Percentiles rank a stretch among this genome's conserved stretches.
These are phyloP conservation scores for Rhizopus arrhizus DNA, from an alignment of 371 early-diverging fungal species.

Conservation along the genomic window DNA sequence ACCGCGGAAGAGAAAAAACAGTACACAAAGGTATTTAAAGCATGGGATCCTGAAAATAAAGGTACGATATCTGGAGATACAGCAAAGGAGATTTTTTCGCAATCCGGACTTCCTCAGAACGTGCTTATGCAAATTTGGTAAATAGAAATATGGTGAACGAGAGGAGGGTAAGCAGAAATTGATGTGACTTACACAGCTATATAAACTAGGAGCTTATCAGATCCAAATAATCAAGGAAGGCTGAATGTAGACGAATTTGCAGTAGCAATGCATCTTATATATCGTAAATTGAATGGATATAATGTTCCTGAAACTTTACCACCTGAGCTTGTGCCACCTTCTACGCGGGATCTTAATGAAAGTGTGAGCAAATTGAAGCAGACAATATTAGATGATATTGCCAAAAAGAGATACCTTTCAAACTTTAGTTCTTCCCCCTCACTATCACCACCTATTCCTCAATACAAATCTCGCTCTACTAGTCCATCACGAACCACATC, in stretches of 20 bases:
- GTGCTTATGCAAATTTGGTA: conserved; percentile 88
- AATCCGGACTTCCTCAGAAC: conserved; percentile 78
- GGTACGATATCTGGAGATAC: conserved; percentile 81
- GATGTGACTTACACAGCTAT: not conserved
- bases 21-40: conserved; percentile 82
- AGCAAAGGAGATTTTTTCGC: conserved; percentile 82
- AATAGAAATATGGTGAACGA: not conserved
- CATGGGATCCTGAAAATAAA: conserved; percentile 81
- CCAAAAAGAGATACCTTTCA: conserved; percentile 38
- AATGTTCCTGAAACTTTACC: conserved; percentile 82
- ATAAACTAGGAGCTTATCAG: conserved; percentile 71
- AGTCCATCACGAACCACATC: conserved; percentile 23
- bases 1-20: conserved; percentile 75
- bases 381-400: conserved; percentile 55
- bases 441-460: conserved; percentile 18
- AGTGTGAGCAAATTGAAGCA: conserved; percentile 60
- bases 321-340: conserved; percentile 78
- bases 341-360: conserved; percentile 65
- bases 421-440: conserved; percentile 46
- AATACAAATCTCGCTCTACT: conserved; percentile 25
- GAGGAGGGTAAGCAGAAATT: not conserved
- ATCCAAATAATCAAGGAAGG: conserved; percentile 83
- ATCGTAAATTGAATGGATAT: conserved; percentile 76
- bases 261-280: conserved; percentile 92
- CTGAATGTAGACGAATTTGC: conserved; percentile 91